phyloP scores from a whole-genome alignment of 1,284 basidiomycete genomes.

The Cryptococcus jaspeensis region DNA sequence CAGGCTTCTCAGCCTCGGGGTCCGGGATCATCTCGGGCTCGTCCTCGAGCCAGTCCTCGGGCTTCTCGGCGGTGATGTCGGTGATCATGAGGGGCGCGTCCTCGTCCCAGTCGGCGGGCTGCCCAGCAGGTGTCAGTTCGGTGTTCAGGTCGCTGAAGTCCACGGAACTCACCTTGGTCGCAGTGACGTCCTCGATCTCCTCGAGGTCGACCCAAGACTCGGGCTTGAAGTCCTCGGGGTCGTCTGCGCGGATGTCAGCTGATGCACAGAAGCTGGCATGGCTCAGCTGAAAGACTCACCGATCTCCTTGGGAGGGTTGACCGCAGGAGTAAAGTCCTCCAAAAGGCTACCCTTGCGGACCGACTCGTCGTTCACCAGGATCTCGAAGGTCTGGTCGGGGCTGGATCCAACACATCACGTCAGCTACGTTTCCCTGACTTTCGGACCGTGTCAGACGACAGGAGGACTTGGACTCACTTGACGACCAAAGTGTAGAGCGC shows the following conservation, averaged over 20 bases:
- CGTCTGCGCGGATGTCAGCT: constrained; percentile 53
- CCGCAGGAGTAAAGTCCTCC: constrained; percentile 91
- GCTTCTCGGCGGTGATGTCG: constrained; percentile 84
- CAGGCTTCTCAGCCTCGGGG: constrained; percentile 93
- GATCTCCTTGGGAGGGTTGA: constrained; percentile 91
- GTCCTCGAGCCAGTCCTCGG: constrained; percentile 92
- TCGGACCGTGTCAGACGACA: constrained; percentile 1
- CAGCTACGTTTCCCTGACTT: too few species aligned
- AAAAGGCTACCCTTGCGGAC: constrained; percentile 79
- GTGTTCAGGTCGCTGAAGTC: too few species aligned
- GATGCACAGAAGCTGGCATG: not conserved
- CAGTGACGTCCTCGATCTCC: constrained; percentile 80
- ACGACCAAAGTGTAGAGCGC: constrained; percentile 91
- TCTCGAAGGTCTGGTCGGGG: constrained; percentile 92
- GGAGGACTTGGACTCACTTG: constrained; percentile 59
- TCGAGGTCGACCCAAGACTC: constrained; percentile 88
- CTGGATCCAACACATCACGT: constrained; percentile 49
- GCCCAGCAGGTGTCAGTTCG: not conserved
- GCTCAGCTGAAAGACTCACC: constrained; percentile 42
- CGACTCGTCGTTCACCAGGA: constrained; percentile 85
- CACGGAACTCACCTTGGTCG: constrained; percentile 64
- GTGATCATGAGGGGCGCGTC: constrained; percentile 84
- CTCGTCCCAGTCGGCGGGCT: constrained; percentile 95
- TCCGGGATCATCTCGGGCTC: constrained; percentile 81
- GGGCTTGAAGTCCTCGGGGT: constrained; percentile 88